phyloP scores from a whole-genome alignment of 805 yeast species.

The Sugiyamaella americana region DNA sequence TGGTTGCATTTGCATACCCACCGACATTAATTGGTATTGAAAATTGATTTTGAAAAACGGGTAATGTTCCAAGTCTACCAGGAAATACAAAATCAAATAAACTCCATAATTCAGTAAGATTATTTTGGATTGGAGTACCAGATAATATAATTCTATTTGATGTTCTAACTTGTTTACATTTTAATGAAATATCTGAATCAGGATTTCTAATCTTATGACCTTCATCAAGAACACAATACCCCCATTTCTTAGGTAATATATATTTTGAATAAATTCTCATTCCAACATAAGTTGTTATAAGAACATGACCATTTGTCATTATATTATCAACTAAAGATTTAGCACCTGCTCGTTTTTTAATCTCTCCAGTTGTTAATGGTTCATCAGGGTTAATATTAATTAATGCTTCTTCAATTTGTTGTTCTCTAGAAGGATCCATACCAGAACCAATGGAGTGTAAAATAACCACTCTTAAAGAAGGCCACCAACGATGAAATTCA shows the following conservation, averaged over 20 bases:
- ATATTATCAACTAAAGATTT: conserved; percentile 49
- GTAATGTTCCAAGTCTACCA: conserved; percentile 88
- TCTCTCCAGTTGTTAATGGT: conserved; percentile 27
- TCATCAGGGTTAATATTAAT: conserved; percentile 20
- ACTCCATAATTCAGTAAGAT: conserved; percentile 88
- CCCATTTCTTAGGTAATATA: conserved; percentile 71
- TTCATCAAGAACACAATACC: conserved; percentile 86
- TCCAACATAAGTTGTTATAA: conserved; percentile 90
- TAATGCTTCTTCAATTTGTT: conserved; percentile 28
- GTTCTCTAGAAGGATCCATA: conserved; percentile 40
- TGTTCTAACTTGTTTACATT: conserved; percentile 79
- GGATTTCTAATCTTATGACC: conserved; percentile 98
- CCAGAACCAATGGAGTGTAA: conserved; percentile 92
- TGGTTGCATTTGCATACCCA: conserved; percentile 97
- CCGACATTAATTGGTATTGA: conserved; percentile 90
- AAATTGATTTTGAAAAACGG: conserved; percentile 89
- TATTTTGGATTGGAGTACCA: conserved; percentile 96
- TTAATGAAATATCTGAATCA: conserved; percentile 76
- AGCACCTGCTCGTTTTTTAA: conserved; percentile 33
- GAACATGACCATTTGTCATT: conserved; percentile 65
- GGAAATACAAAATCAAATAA: conserved; percentile 93
- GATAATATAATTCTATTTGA: conserved; percentile 82
- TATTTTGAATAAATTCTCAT: conserved; percentile 59
- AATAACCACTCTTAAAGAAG: conserved; percentile 78
- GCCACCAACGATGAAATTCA: conserved; percentile 98